Conservation (phyloP, 176 grass and related monocot species). For the Dendrocalamus sinicus region DNA sequence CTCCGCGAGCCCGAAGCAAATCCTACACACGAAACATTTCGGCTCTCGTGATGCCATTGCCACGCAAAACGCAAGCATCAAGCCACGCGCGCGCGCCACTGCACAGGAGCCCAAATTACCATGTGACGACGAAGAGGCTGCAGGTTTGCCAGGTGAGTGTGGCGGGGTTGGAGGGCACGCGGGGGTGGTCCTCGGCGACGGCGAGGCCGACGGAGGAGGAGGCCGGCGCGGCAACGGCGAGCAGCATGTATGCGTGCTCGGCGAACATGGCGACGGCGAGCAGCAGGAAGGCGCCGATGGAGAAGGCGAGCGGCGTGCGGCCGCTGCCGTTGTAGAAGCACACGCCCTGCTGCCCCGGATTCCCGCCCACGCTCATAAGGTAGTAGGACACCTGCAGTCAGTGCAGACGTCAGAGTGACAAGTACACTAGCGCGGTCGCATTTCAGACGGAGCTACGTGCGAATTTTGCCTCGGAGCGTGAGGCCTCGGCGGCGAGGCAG, state of each 20-base stretch:
- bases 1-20: constrained; percentile 89
- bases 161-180: constrained; percentile 28
- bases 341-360: constrained; percentile 43
- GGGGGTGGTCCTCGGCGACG: constrained; percentile 50
- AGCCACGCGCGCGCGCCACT: neutral
- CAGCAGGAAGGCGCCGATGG: constrained; percentile 80
- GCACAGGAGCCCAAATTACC: constrained; percentile 32
- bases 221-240: constrained; percentile 60
- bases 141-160: constrained; percentile 64
- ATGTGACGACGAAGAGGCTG: constrained; percentile 82
- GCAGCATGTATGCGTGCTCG: constrained; percentile 88
- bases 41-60: neutral
- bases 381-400: constrained; percentile 69
- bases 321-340: constrained; percentile 80
- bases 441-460: neutral
- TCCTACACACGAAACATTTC: constrained; percentile 41
- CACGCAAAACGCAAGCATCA: neutral
- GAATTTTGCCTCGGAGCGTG: constrained; percentile 67
- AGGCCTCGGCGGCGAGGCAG: constrained; percentile 73
- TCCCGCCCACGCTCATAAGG: constrained; percentile 57
- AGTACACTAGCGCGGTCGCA: neutral
- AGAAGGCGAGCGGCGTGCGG: constrained; percentile 58
- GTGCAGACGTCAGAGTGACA: neutral
- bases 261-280: constrained; percentile 89
- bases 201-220: constrained; percentile 35